Evolutionary conservation across 805 yeast species (phyloP), one percentile per base, ranked within the genome.

Genomic region (Saturnispora besseyi): DNA sequence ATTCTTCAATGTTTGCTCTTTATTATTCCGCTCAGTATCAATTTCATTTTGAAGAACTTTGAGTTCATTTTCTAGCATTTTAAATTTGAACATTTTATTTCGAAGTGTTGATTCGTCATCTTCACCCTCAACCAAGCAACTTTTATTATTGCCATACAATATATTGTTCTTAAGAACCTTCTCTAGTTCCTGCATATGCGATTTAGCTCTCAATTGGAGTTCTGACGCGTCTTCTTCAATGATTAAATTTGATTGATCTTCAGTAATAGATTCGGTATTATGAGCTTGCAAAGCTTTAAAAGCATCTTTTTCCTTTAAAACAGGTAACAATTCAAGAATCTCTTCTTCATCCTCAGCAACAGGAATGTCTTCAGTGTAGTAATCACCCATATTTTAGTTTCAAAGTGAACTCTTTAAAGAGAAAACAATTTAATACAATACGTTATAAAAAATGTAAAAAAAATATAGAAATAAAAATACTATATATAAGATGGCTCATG

Each of bases 291-390:
- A 24, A 22, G 30, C 29, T 24, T 11, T 38, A 8, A 24, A 24
- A 6, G 15, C 30, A 12, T 32, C 50, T 41, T 45, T 53, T 51
- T 49, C 43, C 50, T 47, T 32, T 44, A 24, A 21, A 31, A 33
- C 21, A n/a, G 54, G 53, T 21, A 51, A 10, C 4, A 57, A 36
- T 32, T 61, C 66, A 7, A 59, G 42, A 3, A 62, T 50, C 40
- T 62, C 64, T 5, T 47, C 41, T 21, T 61, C 64, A 12, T 50
- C 52, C 3, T 33, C 48, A 9, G 30, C 41, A 5, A 49, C 49
- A 36, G 58, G 51, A 3, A 62, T 48, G 18, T 62, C 65, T 42
- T 60, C 63, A 1, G 64, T 55, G 37, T 61, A 62, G 32, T 56
- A 62, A 36, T 62, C 66, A 4, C 29, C 32, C 4, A 38, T 38